These are phyloP conservation scores for Protomyces arabidopsidicola DNA, from an alignment of 1,139 yeast genomes.

Conservation along the genomic window DNA sequence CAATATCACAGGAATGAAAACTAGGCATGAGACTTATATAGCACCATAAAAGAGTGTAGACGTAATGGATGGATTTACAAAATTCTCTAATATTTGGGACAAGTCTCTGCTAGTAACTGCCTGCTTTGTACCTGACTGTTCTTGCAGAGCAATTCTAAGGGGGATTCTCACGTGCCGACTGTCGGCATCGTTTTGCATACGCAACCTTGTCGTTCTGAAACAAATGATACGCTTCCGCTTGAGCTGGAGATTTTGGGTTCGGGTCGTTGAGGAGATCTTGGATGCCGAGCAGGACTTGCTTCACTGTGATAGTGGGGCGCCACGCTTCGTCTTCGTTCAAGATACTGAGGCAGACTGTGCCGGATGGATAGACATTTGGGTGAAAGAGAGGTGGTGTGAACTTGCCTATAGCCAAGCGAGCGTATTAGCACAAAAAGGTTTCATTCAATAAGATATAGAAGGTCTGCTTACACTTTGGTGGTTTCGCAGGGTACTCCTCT, in stretches of 20 bases:
- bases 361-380: conserved; percentile 95
- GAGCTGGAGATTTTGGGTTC: conserved; percentile 95
- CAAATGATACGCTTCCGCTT: conserved; percentile 91
- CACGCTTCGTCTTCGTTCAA: conserved; percentile 95
- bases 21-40: too few relatives aligned
- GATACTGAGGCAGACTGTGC: conserved; percentile 88
- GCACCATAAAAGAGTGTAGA: too few relatives aligned
- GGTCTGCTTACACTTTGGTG: not conserved
- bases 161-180: conserved; percentile 18
- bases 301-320: conserved; percentile 94
- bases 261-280: conserved; percentile 89
- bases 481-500: conserved; percentile 39
- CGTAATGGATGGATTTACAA: too few relatives aligned
- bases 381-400: conserved; percentile 88
- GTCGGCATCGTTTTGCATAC: conserved; percentile 51
- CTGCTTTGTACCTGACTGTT: too few relatives aligned
- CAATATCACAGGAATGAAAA: too few relatives aligned
- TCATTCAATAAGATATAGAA: not conserved
- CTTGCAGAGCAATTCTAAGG: not conserved
- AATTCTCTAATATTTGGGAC: too few relatives aligned
- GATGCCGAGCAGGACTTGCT: conserved; percentile 83
- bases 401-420: conserved; percentile 35
- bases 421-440: too few relatives aligned
- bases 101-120: too few relatives aligned
- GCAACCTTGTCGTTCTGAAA: conserved; percentile 50